phyloP scores from a whole-genome alignment of 139 green algal species.

The Nannochloris sp. region DNA sequence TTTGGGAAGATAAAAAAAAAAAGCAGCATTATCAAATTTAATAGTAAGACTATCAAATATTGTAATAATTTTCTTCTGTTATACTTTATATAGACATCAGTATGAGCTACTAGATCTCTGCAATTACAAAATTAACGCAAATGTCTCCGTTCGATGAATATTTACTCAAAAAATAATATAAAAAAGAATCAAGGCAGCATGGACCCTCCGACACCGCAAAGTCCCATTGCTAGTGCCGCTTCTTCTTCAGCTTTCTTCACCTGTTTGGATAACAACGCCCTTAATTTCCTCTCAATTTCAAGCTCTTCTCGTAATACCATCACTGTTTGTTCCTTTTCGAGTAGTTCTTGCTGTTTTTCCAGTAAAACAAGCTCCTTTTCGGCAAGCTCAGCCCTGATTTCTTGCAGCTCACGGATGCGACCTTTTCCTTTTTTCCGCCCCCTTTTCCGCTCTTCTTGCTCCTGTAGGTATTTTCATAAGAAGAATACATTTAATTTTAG shows the following conservation, averaged over 20 bases:
- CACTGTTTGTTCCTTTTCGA: conserved; percentile 75
- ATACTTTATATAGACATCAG: not conserved
- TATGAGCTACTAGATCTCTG: not conserved
- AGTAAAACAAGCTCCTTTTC: conserved; percentile 76
- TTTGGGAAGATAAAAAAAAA: too few species aligned
- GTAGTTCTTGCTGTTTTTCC: conserved; percentile 68
- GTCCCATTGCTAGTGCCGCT: conserved; percentile 70
- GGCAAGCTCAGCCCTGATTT: conserved; percentile 67
- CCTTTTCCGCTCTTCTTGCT: conserved; percentile 48
- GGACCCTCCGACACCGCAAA: conserved; percentile 59
- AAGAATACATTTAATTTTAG: too few species aligned
- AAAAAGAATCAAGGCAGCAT: conserved; percentile 68
- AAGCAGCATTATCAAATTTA: not conserved
- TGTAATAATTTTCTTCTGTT: conserved; percentile 1
- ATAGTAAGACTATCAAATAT: not conserved
- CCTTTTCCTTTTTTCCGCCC: conserved; percentile 35
- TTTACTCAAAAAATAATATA: too few species aligned
- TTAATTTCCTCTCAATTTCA: conserved; percentile 77
- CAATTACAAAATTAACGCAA: not conserved
- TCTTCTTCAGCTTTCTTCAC: conserved; percentile 87
- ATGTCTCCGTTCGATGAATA: too few species aligned
- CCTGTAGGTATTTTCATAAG: too few species aligned
- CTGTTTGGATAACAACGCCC: conserved; percentile 74
- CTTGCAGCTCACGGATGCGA: conserved; percentile 62
- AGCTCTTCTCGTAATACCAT: conserved; percentile 69